A percentile compares a stretch with the other conserved stretches of the same genome.
Evolutionary conservation across 345 rosid species (phyloP).

Genomic region (Acer saccharum): DNA sequence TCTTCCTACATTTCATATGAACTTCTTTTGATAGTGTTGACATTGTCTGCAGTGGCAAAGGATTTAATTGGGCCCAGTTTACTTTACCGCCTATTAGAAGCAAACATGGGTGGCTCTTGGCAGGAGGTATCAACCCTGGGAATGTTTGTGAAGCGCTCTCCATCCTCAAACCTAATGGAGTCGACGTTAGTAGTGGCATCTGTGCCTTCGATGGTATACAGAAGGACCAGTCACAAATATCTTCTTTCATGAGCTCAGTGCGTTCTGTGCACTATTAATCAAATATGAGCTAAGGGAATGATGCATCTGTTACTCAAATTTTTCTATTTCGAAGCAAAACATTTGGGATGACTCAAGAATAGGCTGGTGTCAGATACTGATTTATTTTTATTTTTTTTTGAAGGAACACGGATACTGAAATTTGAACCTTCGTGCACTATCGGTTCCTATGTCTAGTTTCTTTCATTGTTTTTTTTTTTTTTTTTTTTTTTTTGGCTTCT

Average conservation of each 20-base stretch:
- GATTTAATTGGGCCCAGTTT: slow-evolving; percentile 73
- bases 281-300: not conserved
- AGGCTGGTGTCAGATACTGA: too few species aligned
- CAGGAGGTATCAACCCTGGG: slow-evolving; percentile 76
- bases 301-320: not conserved
- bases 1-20: not conserved
- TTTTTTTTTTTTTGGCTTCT: too few species aligned
- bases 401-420: too few species aligned
- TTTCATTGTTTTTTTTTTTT: too few species aligned
- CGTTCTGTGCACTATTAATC: slow-evolving; percentile 45
- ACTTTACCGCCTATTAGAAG: slow-evolving; percentile 65
- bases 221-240: slow-evolving; percentile 60
- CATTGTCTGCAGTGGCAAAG: slow-evolving; percentile 67
- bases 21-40: not conserved
- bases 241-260: slow-evolving; percentile 60
- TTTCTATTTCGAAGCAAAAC: not conserved
- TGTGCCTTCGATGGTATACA: slow-evolving; percentile 67
- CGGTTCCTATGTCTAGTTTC: too few species aligned
- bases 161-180: slow-evolving; percentile 63
- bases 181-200: slow-evolving; percentile 89
- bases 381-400: too few species aligned
- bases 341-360: not conserved
- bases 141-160: slow-evolving; percentile 66
- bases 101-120: slow-evolving; percentile 85
- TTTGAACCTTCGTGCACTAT: too few species aligned